Evolutionary conservation across 2,329 filamentous ascomycete species (phyloP), one percentile per base, ranked within the genome.

Genomic region (Cadophora luteo-olivacea): DNA sequence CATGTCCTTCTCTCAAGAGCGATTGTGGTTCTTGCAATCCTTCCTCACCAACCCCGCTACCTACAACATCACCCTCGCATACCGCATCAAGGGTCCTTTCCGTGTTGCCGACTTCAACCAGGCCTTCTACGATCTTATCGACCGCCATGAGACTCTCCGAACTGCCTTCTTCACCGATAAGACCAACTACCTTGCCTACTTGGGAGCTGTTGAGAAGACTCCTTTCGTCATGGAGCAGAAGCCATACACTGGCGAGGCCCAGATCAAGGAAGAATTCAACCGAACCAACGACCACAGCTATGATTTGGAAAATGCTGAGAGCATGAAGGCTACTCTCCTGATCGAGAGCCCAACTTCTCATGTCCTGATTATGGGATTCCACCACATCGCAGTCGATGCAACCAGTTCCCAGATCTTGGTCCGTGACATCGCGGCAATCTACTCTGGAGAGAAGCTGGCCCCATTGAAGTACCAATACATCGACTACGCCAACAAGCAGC

Each of bases 361-460:
- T 68, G 81, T 77, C 69, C 68, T 86, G 3, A 52, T 87, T 0
- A 63, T 86, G 5, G 77, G 77, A 0, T 80, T 77, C 58, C 84
- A 86, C 66, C 84, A 86, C 70, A 85, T 86, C 51, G 75, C 79
- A 38, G 79, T 86, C 76, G 85, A 87, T 69, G 83, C 81, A 0
- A 70, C 80, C 49, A 83, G 83, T 54, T 79, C 79, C 9, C 71
- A 81, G 4, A 70, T 85, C 3, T 65, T 87, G 25, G 66, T 84
- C 8, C 33, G 68, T 0, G 84, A 86, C 32, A 67, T 86, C 2
- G 77, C 82, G 9, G 79, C 76, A 22, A 78, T 75, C 0, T 86
- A 86, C 74, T 75, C 74, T 2, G 77, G 78, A 52, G 14, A 58
- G 69, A 19, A 57, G 36, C 3, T 74, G 79, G 22, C 29, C 24